A percentile compares a stretch with the other conserved stretches of the same genome.
Conservation (phyloP, 371 early-diverging fungal genomes). For the Phascolomyces articulosus region DNA sequence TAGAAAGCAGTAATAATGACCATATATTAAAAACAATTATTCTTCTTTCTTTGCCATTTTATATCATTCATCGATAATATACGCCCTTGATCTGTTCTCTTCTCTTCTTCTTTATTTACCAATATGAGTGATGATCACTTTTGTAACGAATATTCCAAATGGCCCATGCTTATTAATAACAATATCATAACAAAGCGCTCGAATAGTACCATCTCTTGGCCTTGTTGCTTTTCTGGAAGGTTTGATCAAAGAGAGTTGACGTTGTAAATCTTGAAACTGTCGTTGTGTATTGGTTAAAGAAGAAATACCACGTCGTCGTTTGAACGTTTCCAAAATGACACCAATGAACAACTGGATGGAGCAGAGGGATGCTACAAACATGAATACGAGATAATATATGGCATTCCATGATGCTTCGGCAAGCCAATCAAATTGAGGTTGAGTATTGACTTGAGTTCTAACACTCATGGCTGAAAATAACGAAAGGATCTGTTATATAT, state of each 20-base stretch:
- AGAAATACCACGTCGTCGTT: constrained; percentile 54
- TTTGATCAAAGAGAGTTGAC: constrained; percentile 48
- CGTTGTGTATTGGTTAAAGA: constrained; percentile 53
- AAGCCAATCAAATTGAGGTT: constrained; percentile 43
- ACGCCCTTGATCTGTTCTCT: neutral
- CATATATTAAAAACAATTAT: no score
- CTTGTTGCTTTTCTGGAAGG: constrained; percentile 43
- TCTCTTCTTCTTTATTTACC: constrained; percentile 12
- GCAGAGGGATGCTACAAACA: constrained; percentile 58
- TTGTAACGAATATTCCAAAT: constrained; percentile 41
- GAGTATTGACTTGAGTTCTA: constrained; percentile 23
- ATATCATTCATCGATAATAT: no score
- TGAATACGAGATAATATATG: constrained; percentile 51
- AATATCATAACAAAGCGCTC: constrained; percentile 50
- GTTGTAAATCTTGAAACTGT: constrained; percentile 54
- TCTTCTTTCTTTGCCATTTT: no score
- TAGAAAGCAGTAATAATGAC: neutral
- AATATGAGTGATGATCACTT: constrained; percentile 36
- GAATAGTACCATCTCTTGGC: constrained; percentile 30
- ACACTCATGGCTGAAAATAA: constrained; percentile 48
- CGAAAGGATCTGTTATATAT: constrained; percentile 42
- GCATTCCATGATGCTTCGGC: constrained; percentile 44
- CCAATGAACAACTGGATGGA: constrained; percentile 61
- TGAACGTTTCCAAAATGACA: constrained; percentile 58
- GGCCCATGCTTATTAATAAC: constrained; percentile 49